phyloP scores from a whole-genome alignment of 768 basidiomycete species.

The Leccinellum rugosiceps region DNA sequence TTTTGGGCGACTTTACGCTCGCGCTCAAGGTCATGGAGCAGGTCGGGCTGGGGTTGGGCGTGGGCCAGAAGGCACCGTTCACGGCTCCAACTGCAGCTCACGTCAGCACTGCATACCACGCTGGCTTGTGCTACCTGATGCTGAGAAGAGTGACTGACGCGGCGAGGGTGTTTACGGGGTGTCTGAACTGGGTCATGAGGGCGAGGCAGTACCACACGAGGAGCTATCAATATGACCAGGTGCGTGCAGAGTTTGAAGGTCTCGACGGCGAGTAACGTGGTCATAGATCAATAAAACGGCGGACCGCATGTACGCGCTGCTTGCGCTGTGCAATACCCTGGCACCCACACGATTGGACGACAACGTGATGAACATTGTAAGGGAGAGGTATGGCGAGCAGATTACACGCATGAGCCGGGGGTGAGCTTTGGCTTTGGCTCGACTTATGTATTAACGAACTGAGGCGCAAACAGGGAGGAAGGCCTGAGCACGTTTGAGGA shows the following conservation, averaged over 20 bases:
- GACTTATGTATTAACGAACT: not conserved
- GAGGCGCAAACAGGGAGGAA: slow-evolving; percentile 48
- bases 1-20: slow-evolving; percentile 93
- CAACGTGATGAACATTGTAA: slow-evolving; percentile 88
- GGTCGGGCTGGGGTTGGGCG: slow-evolving; percentile 87
- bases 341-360: slow-evolving; percentile 93
- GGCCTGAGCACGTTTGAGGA: slow-evolving; percentile 47
- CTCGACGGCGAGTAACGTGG: not conserved
- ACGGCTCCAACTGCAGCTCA: slow-evolving; percentile 96
- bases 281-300: slow-evolving; percentile 92
- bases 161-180: slow-evolving; percentile 87
- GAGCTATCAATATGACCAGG: slow-evolving; percentile 96
- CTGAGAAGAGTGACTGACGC: slow-evolving; percentile 94
- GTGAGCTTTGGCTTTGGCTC: slow-evolving; percentile 43
- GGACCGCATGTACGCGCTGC: slow-evolving; percentile 95
- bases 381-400: slow-evolving; percentile 93
- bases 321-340: slow-evolving; percentile 89
- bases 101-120: slow-evolving; percentile 92
- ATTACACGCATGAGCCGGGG: slow-evolving; percentile 80
- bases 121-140: slow-evolving; percentile 96
- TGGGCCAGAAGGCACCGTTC: slow-evolving; percentile 90
- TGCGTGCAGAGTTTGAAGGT: slow-evolving; percentile 25
- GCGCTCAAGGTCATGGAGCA: slow-evolving; percentile 94
- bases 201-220: slow-evolving; percentile 97
- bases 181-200: slow-evolving; percentile 92